Percentiles rank a stretch among this genome's conserved stretches.
Conservation (phyloP, 192 early-diverging fungal genomes). For the Coemansia sp. region DNA sequence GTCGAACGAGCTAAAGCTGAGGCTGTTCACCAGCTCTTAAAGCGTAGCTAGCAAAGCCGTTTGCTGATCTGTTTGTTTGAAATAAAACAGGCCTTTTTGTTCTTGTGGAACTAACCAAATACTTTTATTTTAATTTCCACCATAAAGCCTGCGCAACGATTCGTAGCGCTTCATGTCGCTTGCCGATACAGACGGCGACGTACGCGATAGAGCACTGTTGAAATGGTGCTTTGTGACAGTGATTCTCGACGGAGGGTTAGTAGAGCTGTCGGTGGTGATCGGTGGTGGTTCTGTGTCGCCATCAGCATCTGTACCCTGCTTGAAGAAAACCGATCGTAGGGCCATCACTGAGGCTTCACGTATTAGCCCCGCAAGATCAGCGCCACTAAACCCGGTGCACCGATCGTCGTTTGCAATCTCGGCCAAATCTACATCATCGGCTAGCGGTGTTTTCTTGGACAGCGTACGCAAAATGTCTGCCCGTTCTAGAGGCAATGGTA, state of each 20-base stretch:
- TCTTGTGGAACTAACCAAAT: no score
- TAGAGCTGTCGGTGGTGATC: neutral
- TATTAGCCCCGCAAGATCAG: constrained; percentile 73
- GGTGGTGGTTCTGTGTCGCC: neutral
- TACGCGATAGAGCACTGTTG: constrained; percentile 75
- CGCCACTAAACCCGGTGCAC: constrained; percentile 75
- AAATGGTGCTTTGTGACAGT: constrained; percentile 62
- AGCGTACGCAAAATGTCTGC: constrained; percentile 83
- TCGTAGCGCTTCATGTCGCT: constrained; percentile 54
- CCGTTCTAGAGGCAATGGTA: constrained; percentile 79
- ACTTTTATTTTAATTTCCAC: constrained; percentile 8
- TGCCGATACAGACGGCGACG: constrained; percentile 77
- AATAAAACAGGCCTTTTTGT: no score
- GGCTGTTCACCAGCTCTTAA: constrained; percentile 26
- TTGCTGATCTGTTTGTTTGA: no score
- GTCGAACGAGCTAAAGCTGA: constrained; percentile 41
- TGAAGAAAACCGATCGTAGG: constrained; percentile 55
- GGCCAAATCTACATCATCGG: constrained; percentile 58
- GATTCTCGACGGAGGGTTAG: constrained; percentile 6
- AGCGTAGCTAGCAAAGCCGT: neutral
- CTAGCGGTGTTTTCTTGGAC: constrained; percentile 75
- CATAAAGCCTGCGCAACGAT: constrained; percentile 44
- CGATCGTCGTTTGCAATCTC: constrained; percentile 62
- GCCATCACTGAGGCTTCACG: constrained; percentile 84
- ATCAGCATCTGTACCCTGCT: constrained; percentile 14